Conservation (phyloP, 305 asterid genomes). For the Lippia alba region DNA sequence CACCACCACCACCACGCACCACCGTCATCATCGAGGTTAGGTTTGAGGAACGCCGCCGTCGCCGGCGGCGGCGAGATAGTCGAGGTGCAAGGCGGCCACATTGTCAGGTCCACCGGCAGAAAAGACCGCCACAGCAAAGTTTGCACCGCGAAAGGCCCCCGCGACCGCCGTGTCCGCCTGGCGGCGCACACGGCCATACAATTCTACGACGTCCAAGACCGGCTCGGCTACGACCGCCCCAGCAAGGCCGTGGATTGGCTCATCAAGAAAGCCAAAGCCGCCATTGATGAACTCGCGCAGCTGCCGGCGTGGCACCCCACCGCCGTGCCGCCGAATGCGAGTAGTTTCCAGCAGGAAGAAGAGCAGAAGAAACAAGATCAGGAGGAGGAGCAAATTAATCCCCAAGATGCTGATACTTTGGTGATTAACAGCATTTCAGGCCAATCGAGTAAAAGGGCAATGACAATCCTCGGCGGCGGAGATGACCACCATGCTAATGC, state of each 20-base stretch:
- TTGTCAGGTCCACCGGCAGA: constrained; percentile 64
- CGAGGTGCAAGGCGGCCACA: constrained; percentile 80
- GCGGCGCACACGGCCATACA: constrained; percentile 88
- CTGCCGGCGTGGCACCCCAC: constrained; percentile 75
- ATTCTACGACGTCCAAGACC: constrained; percentile 81
- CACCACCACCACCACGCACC: constrained; percentile 18
- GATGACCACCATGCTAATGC: constrained; percentile 14
- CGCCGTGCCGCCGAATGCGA: constrained; percentile 29
- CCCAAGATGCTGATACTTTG: constrained; percentile 13
- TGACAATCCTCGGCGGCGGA: constrained; percentile 22
- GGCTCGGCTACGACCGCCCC: constrained; percentile 82
- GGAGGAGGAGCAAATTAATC: constrained; percentile 20
- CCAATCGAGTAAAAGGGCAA: constrained; percentile 27
- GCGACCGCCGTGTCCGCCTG: constrained; percentile 78
- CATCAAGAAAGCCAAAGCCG: constrained; percentile 65
- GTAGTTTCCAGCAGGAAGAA: constrained; percentile 33
- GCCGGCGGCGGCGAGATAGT: constrained; percentile 76
- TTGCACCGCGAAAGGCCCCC: constrained; percentile 75
- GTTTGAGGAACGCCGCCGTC: constrained; percentile 37
- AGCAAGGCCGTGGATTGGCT: constrained; percentile 92
- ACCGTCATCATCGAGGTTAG: constrained; percentile 43
- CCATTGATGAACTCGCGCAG: constrained; percentile 73
- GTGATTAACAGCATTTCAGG: constrained; percentile 4
- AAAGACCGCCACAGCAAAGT: constrained; percentile 87
- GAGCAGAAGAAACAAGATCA: constrained; percentile 24